These are phyloP conservation scores for Mycena sanguinolenta DNA, from an alignment of 768 basidiomycete genomes.

Conservation along the genomic window DNA sequence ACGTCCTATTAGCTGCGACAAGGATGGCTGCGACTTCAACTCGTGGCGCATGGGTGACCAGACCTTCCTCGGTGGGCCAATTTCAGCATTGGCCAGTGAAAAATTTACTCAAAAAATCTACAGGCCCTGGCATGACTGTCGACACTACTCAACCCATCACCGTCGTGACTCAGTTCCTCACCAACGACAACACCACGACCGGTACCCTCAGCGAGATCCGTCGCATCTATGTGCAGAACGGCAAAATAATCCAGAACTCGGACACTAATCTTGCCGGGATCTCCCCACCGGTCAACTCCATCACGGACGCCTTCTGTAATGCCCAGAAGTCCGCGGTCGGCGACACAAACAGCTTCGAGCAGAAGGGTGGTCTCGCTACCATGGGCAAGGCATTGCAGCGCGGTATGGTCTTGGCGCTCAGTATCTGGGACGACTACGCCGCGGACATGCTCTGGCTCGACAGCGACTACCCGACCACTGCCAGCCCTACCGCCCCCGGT, in stretches of 20 bases:
- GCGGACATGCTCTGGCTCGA: slow-evolving; percentile 5
- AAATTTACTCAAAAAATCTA: too few relatives aligned
- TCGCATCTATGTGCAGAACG: slow-evolving; percentile 59
- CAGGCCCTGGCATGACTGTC: slow-evolving; percentile 51
- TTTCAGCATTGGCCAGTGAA: too few relatives aligned
- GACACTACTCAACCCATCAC: slow-evolving; percentile 57
- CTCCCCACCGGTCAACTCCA: slow-evolving; percentile 44
- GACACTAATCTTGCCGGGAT: too few relatives aligned
- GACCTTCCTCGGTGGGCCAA: slow-evolving; percentile 48
- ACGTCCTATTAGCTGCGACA: slow-evolving; percentile 48
- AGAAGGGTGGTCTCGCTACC: slow-evolving; percentile 48
- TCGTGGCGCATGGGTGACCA: slow-evolving; percentile 59
- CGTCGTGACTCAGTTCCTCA: slow-evolving; percentile 51
- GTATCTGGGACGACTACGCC: slow-evolving; percentile 1
- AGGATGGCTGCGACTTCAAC: slow-evolving; percentile 64
- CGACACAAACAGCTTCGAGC: slow-evolving; percentile 52
- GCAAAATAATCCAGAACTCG: slow-evolving; percentile 56
- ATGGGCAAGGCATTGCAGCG: slow-evolving; percentile 1
- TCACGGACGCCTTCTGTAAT: slow-evolving; percentile 57
- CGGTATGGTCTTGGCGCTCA: not conserved
- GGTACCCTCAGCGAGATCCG: slow-evolving; percentile 55
- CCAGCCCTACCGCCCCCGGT: not conserved
- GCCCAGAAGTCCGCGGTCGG: slow-evolving; percentile 50
- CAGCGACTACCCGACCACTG: not conserved
- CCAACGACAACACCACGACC: slow-evolving; percentile 36